Conservation (phyloP, 2,329 filamentous ascomycete genomes). For the Pseudogymnoascus sp. region DNA sequence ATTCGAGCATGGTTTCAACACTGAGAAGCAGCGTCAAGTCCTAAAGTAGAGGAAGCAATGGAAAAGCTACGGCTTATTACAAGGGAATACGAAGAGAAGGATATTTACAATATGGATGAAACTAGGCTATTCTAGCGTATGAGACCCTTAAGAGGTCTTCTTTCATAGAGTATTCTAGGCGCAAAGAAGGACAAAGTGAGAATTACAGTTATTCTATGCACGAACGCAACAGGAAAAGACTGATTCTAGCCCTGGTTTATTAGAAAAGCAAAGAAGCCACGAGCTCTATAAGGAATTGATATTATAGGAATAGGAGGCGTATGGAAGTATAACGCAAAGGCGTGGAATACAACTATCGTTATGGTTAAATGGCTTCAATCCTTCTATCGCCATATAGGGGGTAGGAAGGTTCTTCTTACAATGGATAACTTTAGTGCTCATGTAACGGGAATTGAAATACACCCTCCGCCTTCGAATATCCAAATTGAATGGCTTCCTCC, state of each 20-base stretch:
- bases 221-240: slow-evolving; percentile 6
- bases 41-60: slow-evolving; percentile 11
- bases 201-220: not conserved
- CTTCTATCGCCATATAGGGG: not conserved
- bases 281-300: not conserved
- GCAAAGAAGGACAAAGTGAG: slow-evolving; percentile 1
- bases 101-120: slow-evolving; percentile 10
- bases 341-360: slow-evolving; percentile 9
- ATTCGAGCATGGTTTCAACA: too few relatives aligned
- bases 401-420: not conserved
- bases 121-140: slow-evolving; percentile 19
- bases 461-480: not conserved
- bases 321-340: slow-evolving; percentile 3
- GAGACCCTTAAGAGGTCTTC: slow-evolving; percentile 14
- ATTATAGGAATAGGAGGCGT: not conserved
- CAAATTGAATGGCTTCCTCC: not conserved
- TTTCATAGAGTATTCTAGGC: not conserved
- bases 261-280: slow-evolving; percentile 6
- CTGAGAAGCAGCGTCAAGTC: slow-evolving; percentile 10
- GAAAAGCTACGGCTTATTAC: slow-evolving; percentile 14
- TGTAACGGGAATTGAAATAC: not conserved
- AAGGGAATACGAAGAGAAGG: slow-evolving; percentile 15
- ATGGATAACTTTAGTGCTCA: not conserved
- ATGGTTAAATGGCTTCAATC: slow-evolving; percentile 9
- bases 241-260: slow-evolving; percentile 9